These are phyloP conservation scores for Neoconidiobolus thromboides DNA, from an alignment of 371 early-diverging fungal species.

Conservation along the genomic window DNA sequence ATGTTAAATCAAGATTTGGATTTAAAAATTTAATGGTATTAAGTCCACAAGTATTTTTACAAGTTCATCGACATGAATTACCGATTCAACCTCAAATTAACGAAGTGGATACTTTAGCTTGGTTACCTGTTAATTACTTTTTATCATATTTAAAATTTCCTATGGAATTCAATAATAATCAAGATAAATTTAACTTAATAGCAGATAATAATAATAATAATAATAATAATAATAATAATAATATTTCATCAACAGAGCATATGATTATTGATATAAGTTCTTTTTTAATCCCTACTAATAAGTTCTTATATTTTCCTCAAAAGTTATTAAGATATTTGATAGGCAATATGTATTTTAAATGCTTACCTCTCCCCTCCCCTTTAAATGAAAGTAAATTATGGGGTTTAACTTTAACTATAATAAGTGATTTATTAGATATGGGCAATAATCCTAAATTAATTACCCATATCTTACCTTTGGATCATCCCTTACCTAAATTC, in stretches of 20 bases:
- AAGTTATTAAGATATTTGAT: not conserved
- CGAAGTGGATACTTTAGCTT: not conserved
- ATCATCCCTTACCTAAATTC: not conserved
- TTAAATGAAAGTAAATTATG: not conserved
- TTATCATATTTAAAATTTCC: not conserved
- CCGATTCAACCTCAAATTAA: not conserved
- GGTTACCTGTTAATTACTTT: not conserved
- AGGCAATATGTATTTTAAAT: conserved; percentile 1
- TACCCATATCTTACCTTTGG: not conserved
- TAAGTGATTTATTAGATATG: not conserved
- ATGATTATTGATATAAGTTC: not conserved
- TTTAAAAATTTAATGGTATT: conserved; percentile 34
- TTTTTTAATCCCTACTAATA: not conserved
- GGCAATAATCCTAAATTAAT: not conserved
- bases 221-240: not conserved
- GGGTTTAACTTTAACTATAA: not conserved
- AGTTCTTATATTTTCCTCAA: not conserved
- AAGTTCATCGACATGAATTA: not conserved
- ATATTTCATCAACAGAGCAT: not conserved
- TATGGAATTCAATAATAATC: no score
- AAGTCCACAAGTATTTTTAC: conserved; percentile 19
- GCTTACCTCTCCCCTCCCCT: not conserved
- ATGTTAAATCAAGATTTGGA: conserved; percentile 27
- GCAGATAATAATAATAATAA: not conserved
- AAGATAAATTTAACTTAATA: no score